phyloP scores from a whole-genome alignment of 441 rosid species.

The Breynia disticha region DNA sequence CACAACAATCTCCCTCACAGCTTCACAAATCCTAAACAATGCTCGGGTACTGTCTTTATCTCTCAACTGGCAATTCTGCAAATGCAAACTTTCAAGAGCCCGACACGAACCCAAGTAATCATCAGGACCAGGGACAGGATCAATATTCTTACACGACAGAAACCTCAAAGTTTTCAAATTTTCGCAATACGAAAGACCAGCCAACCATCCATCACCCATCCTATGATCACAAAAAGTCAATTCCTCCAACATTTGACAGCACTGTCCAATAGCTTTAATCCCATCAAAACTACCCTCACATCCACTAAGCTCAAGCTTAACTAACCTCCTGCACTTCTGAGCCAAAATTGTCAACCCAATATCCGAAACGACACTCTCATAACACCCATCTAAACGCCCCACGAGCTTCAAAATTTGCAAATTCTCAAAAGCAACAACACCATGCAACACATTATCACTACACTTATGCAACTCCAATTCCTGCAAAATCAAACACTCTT shows the following conservation, averaged over 20 bases:
- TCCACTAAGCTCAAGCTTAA: slow-evolving; percentile 62
- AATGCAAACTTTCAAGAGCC: slow-evolving; percentile 53
- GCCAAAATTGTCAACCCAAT: slow-evolving; percentile 71
- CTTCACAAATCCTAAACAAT: slow-evolving; percentile 46
- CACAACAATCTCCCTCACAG: slow-evolving; percentile 49
- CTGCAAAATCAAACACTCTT: slow-evolving; percentile 46
- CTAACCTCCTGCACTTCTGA: slow-evolving; percentile 64
- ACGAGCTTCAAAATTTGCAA: slow-evolving; percentile 60
- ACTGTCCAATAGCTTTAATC: slow-evolving; percentile 77
- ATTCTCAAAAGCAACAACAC: slow-evolving; percentile 41
- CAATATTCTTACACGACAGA: slow-evolving; percentile 45
- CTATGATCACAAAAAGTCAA: slow-evolving; percentile 55
- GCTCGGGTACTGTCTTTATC: slow-evolving; percentile 44
- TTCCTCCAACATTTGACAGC: slow-evolving; percentile 84
- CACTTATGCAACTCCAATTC: slow-evolving; percentile 63
- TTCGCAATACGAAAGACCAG: slow-evolving; percentile 51
- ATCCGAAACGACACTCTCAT: slow-evolving; percentile 42
- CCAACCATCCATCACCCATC: slow-evolving; percentile 79
- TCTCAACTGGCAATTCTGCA: slow-evolving; percentile 55
- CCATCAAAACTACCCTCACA: slow-evolving; percentile 85
- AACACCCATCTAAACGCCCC: slow-evolving; percentile 40
- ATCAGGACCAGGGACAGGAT: slow-evolving; percentile 45
- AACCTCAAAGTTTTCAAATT: slow-evolving; percentile 74
- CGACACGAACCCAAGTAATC: slow-evolving; percentile 58
- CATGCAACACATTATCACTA: slow-evolving; percentile 38